Percentiles rank a stretch among this genome's conserved stretches.
These are phyloP conservation scores for Thalassiosira profunda DNA, from an alignment of 108 stramenopile species.

Conservation along the genomic window DNA sequence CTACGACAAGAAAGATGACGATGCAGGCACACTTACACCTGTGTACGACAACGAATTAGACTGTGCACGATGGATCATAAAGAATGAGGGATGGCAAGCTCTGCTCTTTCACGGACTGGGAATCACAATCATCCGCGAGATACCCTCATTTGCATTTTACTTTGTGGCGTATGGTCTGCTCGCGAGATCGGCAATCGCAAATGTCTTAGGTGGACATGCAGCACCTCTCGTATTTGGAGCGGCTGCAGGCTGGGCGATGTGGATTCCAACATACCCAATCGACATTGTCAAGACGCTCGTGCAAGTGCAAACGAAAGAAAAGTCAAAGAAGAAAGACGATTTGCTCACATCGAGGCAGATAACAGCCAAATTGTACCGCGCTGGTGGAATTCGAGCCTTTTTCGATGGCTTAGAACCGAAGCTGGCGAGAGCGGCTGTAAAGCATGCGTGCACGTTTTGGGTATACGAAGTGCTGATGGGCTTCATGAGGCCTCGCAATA, in stretches of 20 bases:
- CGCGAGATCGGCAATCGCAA: slow-evolving; percentile 24
- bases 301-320: slow-evolving; percentile 38
- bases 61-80: slow-evolving; percentile 46
- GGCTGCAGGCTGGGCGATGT: slow-evolving; percentile 54
- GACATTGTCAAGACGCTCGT: slow-evolving; percentile 73
- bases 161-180: slow-evolving; percentile 58
- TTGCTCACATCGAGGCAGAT: slow-evolving; percentile 33
- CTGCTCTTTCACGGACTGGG: slow-evolving; percentile 55
- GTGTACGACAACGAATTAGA: slow-evolving; percentile 35
- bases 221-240: slow-evolving; percentile 68
- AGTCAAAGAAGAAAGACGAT: slow-evolving; percentile 9
- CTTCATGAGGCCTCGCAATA: slow-evolving; percentile 9
- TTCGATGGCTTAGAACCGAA: slow-evolving; percentile 64
- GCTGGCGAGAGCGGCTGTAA: slow-evolving; percentile 62
- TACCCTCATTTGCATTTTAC: slow-evolving; percentile 61
- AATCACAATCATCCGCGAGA: slow-evolving; percentile 52
- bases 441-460: slow-evolving; percentile 70
- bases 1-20: slow-evolving; percentile 30
- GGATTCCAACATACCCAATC: slow-evolving; percentile 72
- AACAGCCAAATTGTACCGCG: slow-evolving; percentile 46
- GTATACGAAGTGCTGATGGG: slow-evolving; percentile 41
- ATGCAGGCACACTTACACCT: neutral
- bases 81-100: slow-evolving; percentile 51
- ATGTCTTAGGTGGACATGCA: slow-evolving; percentile 17
- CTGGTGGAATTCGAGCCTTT: slow-evolving; percentile 51